phyloP scores from a whole-genome alignment of 208 protist genomes.

The Naegleria lovaniensis region DNA sequence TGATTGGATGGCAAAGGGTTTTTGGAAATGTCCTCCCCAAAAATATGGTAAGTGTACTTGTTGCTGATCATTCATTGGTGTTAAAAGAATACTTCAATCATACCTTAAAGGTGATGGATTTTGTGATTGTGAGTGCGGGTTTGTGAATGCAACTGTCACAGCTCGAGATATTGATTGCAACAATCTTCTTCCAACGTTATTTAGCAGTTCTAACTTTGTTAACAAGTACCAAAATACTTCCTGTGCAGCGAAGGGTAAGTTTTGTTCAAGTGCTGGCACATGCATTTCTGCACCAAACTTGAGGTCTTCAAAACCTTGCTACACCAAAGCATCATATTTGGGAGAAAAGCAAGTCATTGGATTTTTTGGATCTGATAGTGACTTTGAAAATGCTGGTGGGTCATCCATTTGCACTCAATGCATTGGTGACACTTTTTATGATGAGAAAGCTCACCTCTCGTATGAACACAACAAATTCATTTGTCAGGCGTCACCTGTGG shows the following conservation, averaged over 20 bases:
- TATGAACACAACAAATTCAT: neutral
- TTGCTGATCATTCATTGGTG: too few species aligned
- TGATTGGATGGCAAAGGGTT: neutral
- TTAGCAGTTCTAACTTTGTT: neutral
- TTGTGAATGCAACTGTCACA: neutral
- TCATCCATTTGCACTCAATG: neutral
- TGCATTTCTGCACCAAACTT: neutral
- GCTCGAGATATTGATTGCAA: neutral
- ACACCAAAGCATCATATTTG: neutral
- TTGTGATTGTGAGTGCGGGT: neutral
- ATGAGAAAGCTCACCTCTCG: neutral
- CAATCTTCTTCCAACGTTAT: neutral
- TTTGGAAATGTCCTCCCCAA: neutral
- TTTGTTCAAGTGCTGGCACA: neutral
- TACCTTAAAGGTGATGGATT: neutral
- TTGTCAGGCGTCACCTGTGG: neutral
- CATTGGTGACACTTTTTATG: neutral
- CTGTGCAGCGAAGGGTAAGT: neutral
- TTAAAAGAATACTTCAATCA: too few species aligned
- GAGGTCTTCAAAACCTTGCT: neutral
- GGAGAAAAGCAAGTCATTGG: neutral
- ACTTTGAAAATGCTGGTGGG: neutral
- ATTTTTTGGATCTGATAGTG: neutral
- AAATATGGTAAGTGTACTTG: neutral
- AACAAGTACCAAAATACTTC: neutral